These are phyloP conservation scores for Clathrus columnatus DNA, from an alignment of 768 basidiomycete species.

Conservation along the genomic window DNA sequence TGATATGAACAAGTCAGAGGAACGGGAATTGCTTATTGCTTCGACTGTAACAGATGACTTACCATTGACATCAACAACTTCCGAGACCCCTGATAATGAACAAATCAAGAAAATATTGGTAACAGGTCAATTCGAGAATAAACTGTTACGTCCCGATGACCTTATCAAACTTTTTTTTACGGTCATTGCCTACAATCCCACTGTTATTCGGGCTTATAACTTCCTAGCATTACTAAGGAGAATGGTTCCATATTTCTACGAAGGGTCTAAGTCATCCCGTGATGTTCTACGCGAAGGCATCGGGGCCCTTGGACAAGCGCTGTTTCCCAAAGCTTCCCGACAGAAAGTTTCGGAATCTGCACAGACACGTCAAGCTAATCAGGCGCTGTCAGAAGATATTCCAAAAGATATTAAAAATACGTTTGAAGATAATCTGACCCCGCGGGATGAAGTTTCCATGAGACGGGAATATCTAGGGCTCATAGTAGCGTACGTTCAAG, in stretches of 20 bases:
- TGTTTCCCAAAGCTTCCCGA: slow-evolving; percentile 38
- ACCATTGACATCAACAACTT: slow-evolving; percentile 48
- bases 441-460: slow-evolving; percentile 51
- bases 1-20: slow-evolving; percentile 51
- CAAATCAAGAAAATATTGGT: slow-evolving; percentile 29
- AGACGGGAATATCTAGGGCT: slow-evolving; percentile 51
- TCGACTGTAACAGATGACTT: slow-evolving; percentile 57
- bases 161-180: slow-evolving; percentile 67
- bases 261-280: slow-evolving; percentile 45
- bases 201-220: slow-evolving; percentile 56
- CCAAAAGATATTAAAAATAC: slow-evolving; percentile 25
- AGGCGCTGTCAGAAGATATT: slow-evolving; percentile 14
- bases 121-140: slow-evolving; percentile 54
- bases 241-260: slow-evolving; percentile 48
- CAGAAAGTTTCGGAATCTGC: slow-evolving; percentile 32
- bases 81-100: slow-evolving; percentile 26
- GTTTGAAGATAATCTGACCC: slow-evolving; percentile 35
- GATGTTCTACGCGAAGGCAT: slow-evolving; percentile 56
- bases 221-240: slow-evolving; percentile 57
- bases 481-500: slow-evolving; percentile 14
- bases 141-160: slow-evolving; percentile 50
- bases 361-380: slow-evolving; percentile 23
- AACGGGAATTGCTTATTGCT: slow-evolving; percentile 62
- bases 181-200: slow-evolving; percentile 68
- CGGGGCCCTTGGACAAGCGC: slow-evolving; percentile 50